Conservation (phyloP, 441 rosid species). For the Macaranga tanarius region DNA sequence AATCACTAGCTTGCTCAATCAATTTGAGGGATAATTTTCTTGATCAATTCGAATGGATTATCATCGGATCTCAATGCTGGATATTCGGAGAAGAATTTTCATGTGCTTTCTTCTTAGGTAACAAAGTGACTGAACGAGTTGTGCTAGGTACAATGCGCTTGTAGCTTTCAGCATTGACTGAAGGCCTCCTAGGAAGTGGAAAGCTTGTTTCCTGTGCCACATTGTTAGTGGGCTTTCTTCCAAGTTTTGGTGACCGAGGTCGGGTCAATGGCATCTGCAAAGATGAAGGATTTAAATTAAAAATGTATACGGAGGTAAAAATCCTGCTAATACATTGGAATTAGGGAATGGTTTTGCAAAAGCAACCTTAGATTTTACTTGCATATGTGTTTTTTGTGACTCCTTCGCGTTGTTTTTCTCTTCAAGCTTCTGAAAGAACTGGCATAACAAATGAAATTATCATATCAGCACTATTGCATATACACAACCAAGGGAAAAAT, state of each 20-base stretch:
- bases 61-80: conserved; percentile 30
- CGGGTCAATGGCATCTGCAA: conserved; percentile 37
- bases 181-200: conserved; percentile 33
- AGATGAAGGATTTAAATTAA: conserved; percentile 12
- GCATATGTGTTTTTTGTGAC: conserved; percentile 38
- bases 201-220: conserved; percentile 31
- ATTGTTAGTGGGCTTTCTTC: conserved; percentile 39
- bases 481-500: conserved; percentile 20
- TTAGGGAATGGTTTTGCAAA: background rate
- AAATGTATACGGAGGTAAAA: background rate
- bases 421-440: conserved; percentile 69
- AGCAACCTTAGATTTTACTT: conserved; percentile 40
- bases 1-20: conserved; percentile 8
- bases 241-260: conserved; percentile 45
- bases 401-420: conserved; percentile 49
- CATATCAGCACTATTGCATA: background rate
- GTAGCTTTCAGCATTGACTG: conserved; percentile 33
- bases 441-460: conserved; percentile 28
- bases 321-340: background rate
- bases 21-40: too few species aligned
- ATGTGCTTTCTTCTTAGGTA: conserved; percentile 41
- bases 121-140: conserved; percentile 28
- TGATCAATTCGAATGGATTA: background rate
- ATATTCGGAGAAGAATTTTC: conserved; percentile 76
- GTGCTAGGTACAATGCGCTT: conserved; percentile 28